phyloP scores from a whole-genome alignment of 1,284 basidiomycete species.

The Irpex sp. region DNA sequence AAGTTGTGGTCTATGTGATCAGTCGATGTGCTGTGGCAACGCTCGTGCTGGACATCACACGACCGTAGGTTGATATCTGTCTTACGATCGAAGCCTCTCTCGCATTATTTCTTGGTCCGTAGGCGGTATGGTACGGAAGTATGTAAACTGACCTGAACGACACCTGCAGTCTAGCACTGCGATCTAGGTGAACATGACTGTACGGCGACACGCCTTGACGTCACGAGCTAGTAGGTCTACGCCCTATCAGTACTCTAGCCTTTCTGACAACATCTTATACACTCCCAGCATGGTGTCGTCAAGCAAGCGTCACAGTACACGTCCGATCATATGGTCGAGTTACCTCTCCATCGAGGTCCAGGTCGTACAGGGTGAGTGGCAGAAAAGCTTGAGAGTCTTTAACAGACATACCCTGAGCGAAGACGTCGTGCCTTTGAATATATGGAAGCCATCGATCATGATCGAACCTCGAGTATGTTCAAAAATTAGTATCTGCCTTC shows the following conservation, averaged over 20 bases:
- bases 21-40: neutral
- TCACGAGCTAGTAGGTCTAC: neutral
- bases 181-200: no score
- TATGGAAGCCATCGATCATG: neutral
- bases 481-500: neutral
- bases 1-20: neutral
- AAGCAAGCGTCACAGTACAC: neutral
- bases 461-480: neutral
- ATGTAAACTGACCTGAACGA: no score
- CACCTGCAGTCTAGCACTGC: no score
- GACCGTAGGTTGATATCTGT: no score
- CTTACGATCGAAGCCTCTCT: no score
- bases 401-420: neutral
- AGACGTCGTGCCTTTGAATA: neutral
- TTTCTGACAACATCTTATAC: neutral
- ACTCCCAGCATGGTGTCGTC: neutral
- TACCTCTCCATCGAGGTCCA: neutral
- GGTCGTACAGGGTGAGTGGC: neutral
- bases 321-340: neutral
- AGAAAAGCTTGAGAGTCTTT: neutral
- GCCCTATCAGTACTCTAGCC: neutral
- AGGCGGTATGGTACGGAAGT: no score
- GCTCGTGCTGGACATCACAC: no score
- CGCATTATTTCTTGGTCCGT: no score
- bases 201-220: neutral